A percentile compares a stretch with the other conserved stretches of the same genome.
phyloP scores from a whole-genome alignment of 331 rosid genomes.

The Prunus yedoensis region DNA sequence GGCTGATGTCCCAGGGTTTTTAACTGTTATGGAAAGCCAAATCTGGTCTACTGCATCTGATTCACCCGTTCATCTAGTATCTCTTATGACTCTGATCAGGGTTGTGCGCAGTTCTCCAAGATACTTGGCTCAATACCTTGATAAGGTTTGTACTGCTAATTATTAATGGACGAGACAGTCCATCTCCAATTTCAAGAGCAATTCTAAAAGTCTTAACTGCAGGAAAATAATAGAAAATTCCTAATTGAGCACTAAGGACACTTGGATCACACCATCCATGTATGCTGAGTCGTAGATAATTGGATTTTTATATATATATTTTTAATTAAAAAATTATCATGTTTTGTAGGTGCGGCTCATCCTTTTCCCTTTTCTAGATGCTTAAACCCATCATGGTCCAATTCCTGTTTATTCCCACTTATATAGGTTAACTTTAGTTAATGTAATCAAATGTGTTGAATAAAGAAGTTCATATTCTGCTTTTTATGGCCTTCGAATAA shows the following conservation, averaged over 20 bases:
- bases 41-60: slow-evolving; percentile 99
- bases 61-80: slow-evolving; percentile 86
- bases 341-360: neutral
- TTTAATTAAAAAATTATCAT: no score
- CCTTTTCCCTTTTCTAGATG: neutral
- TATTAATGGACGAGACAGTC: neutral
- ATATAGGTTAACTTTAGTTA: neutral
- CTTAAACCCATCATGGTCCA: neutral
- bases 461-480: neutral
- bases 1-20: slow-evolving; percentile 78
- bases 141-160: slow-evolving; percentile 66
- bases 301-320: neutral
- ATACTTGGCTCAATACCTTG: slow-evolving; percentile 78
- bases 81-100: slow-evolving; percentile 86
- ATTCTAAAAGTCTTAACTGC: neutral
- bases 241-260: neutral
- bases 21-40: slow-evolving; percentile 79
- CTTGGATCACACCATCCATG: neutral
- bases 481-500: neutral
- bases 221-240: neutral
- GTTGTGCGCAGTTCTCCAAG: slow-evolving; percentile 82
- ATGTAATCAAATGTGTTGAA: slow-evolving; percentile 1
- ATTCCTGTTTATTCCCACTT: neutral
- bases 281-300: neutral
- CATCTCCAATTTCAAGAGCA: neutral